Base-by-base conservation (phyloP, 2,329 filamentous ascomycete genomes). In the Cephalotrichum gorgonifer region DNA sequence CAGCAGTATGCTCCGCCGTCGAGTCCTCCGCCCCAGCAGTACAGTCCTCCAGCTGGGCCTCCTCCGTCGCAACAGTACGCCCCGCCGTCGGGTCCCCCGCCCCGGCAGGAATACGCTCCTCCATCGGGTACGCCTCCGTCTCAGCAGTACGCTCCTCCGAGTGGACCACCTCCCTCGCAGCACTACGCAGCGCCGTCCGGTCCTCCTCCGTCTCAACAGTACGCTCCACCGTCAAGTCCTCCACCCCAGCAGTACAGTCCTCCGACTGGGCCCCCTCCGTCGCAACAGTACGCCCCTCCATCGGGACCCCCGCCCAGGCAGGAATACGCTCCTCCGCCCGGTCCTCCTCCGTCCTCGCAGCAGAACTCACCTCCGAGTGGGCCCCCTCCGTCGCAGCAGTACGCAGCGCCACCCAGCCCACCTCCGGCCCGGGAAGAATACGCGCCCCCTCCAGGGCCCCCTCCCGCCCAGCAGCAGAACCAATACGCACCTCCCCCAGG, bases 401-500 rank as follows among this genome's bases (percentile, higher is more conserved):
- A 45, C 17, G 51, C 59, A 3, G 60, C 61, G 4, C 59, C 60
- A 35, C 49, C 25, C 28, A 27, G 28, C 44, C 64, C 67, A 12
- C 66, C 67, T 12, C 66, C 64, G 11, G 3, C 4, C 41, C 11
- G 8, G 17, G 30, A 46, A 22, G 26, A 46, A 22, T 63, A 60
- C 49, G 58, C 58, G 7, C 61, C 67, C 23, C 70, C 69, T 2
- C 55, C 65, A 0, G 66, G 65, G 1, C 65, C 64, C 17, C 58
- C 60, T 6, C 58, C 65, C 23, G 60, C 63, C 6, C 28, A 14
- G 6, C 22, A 33, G 14, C 41, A 43, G 22, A 46, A 38, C 31
- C 50, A 57, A 39, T 49, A 55, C 35, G 31, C 43, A 4, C 43
- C 48, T 4, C 53, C 17, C 39, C 49, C 25, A 27, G 31, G 28